A percentile compares a stretch with the other conserved stretches of the same genome.
Evolutionary conservation across 2,329 filamentous ascomycete genomes (phyloP).

Genomic region (Metarhizium anisopliae): DNA sequence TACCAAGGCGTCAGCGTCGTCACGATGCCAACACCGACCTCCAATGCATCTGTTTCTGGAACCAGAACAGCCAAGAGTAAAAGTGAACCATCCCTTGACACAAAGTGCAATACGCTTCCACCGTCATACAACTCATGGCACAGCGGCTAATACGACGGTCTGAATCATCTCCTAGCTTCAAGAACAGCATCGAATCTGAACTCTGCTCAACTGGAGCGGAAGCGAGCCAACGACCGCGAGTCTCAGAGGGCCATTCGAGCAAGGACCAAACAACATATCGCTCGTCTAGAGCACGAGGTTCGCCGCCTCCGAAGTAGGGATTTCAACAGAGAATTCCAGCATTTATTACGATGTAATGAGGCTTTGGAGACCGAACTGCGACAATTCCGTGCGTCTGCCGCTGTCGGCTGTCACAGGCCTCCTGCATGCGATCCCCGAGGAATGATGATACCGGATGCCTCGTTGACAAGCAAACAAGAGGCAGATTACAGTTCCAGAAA

Average conservation of each 20-base stretch:
- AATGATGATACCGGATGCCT: neutral
- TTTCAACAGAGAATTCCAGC: neutral
- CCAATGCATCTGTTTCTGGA: neutral
- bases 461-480: too few relatives aligned
- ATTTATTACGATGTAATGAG: neutral
- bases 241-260: slow-evolving; percentile 3
- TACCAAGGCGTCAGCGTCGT: neutral
- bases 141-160: neutral
- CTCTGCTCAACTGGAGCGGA: slow-evolving; percentile 2
- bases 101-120: too few relatives aligned
- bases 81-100: neutral
- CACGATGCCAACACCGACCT: neutral
- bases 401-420: neutral
- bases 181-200: neutral
- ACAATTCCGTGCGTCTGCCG: neutral
- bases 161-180: neutral
- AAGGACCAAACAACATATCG: slow-evolving; percentile 2
- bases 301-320: slow-evolving; percentile 1
- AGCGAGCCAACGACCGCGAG: slow-evolving; percentile 4
- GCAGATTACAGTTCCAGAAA: too few relatives aligned
- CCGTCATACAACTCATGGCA: neutral
- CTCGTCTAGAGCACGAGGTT: slow-evolving; percentile 1
- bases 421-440: too few relatives aligned
- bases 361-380: slow-evolving; percentile 1
- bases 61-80: neutral